Base-by-base conservation (phyloP, 2,329 filamentous ascomycete genomes). In the Sporothrix dimorphospora region DNA sequence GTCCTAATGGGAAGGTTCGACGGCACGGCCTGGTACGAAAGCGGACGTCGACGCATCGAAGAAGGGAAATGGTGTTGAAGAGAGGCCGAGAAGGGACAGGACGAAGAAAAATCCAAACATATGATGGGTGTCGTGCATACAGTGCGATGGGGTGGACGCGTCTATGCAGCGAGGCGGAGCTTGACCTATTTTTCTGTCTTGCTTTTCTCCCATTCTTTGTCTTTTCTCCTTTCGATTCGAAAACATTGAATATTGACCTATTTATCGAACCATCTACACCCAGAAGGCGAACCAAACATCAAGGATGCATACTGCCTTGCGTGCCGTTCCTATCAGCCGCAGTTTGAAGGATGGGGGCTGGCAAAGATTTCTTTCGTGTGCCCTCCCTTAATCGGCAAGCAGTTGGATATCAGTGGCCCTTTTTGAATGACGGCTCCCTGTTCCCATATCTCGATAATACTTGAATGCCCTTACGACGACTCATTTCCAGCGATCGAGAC, bases 91-190 rank as follows among this genome's bases (percentile, higher is more conserved):
- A 38, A 57, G 21, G 14, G 21, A 45, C 4, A 27, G n/a, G 34
- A 59, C 19, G 38, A 47, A 66, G 3, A 53, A 27, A 55, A 42
- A 11, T 40, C 30, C 16, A 6, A 34, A 42, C 57, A 49, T 65
- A 27, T 61, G n/a, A 40, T 7, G 40, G 40, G 14, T 2, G 3
- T 34, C 11, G 8, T 66, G 42, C 40, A 66, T 49, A 6, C 14
- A 30, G 21, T 8, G 16, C 8, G 16, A 30, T 27, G 42, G 7
- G 12, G 61, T 66, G 42, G 61, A 49, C 24, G 21, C 21, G 9
- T 63, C 42, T 11, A 66, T 66, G 61, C 61, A 30, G n/a, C 34
- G 38, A 27, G 59, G 59, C 59, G 34, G 61, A 71, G 30, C 42
- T 70, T 40, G 38, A 12, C 34, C 40, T 42, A 27, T 45, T 42